Base-by-base conservation (phyloP, 352 stramenopile species). In the Pythium insidiosum region DNA sequence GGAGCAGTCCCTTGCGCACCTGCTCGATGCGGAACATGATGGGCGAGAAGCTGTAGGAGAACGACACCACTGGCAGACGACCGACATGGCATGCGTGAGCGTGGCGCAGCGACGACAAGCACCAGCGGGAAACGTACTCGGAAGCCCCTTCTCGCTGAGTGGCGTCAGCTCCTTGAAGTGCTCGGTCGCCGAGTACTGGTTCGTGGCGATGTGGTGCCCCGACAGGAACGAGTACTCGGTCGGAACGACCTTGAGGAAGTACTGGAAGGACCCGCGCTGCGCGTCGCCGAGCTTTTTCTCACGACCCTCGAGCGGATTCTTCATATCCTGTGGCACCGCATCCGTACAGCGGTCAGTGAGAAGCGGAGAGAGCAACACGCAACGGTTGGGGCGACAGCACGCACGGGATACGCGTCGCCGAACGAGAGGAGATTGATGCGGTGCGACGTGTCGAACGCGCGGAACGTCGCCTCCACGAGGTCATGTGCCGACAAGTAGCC, bases 1-100 rank as follows among this genome's bases (percentile, higher is more conserved):
- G 68, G 3, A 89, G 50, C 16, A 94, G 82, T 24, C 88, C 88
- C 77, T 74, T 87, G 62, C 71, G 76, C 55, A 88, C 91, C 55
- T 97, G 85, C 53, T 98, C 90, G 57, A 98, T 97, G 65, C 47
- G 95, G 49, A 86, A 95, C 90, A 86, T 97, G 56, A 99, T 88
- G 5, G 96, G 86, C 29, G 84, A 97, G 38, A 99, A 95, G 49
- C 97, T 88, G 76, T 98, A 99, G 52, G 91, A 84, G 54, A 99
- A 97, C 43, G 97, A 97, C 11, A 99, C 86, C 56, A 97, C 95
- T 65, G 78, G 72, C 39, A 87, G 45, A 53, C 52, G 38, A 25
- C 44, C 33, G 13, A 46, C 16, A 15, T 9, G 56, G 19, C 22
- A 35, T 4, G 15, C 40, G 10, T 0, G 43, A 67, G 28, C 63